phyloP scores from a whole-genome alignment of 805 yeast species.

The Scheffersomyces stipitis region DNA sequence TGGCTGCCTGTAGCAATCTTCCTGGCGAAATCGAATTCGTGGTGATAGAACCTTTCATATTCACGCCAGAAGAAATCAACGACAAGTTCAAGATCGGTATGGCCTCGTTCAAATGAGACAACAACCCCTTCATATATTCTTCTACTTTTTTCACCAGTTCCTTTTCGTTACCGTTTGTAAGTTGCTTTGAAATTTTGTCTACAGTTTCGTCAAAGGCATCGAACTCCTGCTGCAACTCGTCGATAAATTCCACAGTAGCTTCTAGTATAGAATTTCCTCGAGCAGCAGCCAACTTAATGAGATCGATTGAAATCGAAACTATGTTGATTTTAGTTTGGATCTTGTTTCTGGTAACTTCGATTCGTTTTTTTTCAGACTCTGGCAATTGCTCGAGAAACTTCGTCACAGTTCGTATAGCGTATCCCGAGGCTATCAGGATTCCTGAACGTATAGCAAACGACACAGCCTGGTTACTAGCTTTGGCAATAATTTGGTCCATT shows the following conservation, averaged over 20 bases:
- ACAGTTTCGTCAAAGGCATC: slow-evolving; percentile 55
- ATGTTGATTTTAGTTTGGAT: slow-evolving; percentile 60
- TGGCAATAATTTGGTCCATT: slow-evolving; percentile 45
- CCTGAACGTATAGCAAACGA: slow-evolving; percentile 78
- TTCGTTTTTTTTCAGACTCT: slow-evolving; percentile 45
- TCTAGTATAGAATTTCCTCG: slow-evolving; percentile 60
- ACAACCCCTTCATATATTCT: slow-evolving; percentile 45
- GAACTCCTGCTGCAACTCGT: slow-evolving; percentile 56
- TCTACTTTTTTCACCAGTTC: slow-evolving; percentile 50
- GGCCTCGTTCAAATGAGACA: slow-evolving; percentile 59
- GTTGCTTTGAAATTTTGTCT: slow-evolving; percentile 32
- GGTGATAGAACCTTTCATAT: slow-evolving; percentile 44
- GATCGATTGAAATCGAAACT: slow-evolving; percentile 64
- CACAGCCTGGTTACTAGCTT: slow-evolving; percentile 77
- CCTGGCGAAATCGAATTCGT: slow-evolving; percentile 63
- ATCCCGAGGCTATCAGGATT: slow-evolving; percentile 69
- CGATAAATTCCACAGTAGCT: slow-evolving; percentile 53
- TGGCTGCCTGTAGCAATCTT: slow-evolving; percentile 61
- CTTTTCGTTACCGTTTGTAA: slow-evolving; percentile 26
- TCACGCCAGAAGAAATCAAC: slow-evolving; percentile 67
- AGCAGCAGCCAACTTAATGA: slow-evolving; percentile 60
- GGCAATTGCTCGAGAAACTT: slow-evolving; percentile 57
- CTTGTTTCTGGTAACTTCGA: slow-evolving; percentile 43
- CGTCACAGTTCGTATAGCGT: slow-evolving; percentile 65
- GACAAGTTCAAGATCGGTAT: slow-evolving; percentile 69